Evolutionary conservation across 768 basidiomycete genomes (phyloP).

Genomic region (Phanerodontia chrysosporium): DNA sequence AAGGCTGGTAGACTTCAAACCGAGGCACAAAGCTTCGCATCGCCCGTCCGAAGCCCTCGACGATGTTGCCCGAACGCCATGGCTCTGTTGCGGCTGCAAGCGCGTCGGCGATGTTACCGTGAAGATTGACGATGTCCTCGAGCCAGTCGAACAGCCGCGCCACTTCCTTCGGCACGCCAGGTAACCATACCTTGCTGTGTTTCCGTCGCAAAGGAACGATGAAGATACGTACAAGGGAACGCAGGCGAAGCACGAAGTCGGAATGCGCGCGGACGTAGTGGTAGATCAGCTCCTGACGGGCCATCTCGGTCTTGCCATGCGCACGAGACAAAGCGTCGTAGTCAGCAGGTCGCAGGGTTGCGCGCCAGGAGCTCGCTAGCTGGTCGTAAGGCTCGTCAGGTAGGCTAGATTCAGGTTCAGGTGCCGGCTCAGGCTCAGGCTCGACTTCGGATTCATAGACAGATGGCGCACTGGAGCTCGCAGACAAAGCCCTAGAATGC

Average conservation of each 20-base stretch:
- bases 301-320: constrained; percentile 49
- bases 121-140: constrained; percentile 80
- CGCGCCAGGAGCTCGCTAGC: constrained; percentile 15
- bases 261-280: constrained; percentile 69
- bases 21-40: constrained; percentile 58
- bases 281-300: constrained; percentile 63
- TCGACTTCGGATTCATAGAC: constrained; percentile 11
- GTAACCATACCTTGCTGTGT: constrained; percentile 70
- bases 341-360: constrained; percentile 24
- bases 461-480: constrained; percentile 13
- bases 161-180: constrained; percentile 69
- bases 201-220: constrained; percentile 73
- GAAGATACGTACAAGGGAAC: constrained; percentile 66
- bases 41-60: constrained; percentile 52
- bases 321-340: constrained; percentile 34
- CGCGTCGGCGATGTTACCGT: constrained; percentile 54
- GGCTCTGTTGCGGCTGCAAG: constrained; percentile 32
- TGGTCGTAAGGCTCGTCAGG: neutral
- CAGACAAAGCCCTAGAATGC: neutral
- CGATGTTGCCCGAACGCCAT: constrained; percentile 23
- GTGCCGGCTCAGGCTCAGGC: neutral
- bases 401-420: neutral
- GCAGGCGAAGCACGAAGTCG: constrained; percentile 61
- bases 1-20: constrained; percentile 84
- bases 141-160: constrained; percentile 81